phyloP scores from a whole-genome alignment of 306 rosid genomes.

The Cucurbita argyrosperma region DNA sequence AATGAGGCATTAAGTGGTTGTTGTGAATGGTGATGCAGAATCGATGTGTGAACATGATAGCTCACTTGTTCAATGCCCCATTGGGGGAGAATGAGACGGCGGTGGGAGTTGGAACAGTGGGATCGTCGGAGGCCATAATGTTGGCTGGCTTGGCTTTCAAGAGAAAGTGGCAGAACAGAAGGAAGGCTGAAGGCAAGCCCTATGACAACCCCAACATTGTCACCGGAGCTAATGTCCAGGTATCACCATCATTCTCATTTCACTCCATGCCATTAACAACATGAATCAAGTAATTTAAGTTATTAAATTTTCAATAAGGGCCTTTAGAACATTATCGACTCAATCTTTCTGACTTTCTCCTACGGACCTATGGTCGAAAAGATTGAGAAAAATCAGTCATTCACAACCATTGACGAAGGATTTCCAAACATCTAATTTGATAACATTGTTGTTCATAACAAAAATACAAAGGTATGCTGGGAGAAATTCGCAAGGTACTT shows the following conservation, averaged over 20 bases:
- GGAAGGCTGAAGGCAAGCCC: slow-evolving; percentile 46
- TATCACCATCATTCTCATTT: background rate
- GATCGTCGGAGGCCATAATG: slow-evolving; percentile 95
- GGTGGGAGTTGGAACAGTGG: slow-evolving; percentile 85
- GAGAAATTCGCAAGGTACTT: slow-evolving; percentile 97
- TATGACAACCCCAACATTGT: slow-evolving; percentile 83
- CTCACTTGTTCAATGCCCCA: slow-evolving; percentile 84
- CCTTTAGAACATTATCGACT: too few relatives aligned
- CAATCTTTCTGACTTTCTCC: too few relatives aligned
- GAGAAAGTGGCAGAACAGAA: slow-evolving; percentile 75
- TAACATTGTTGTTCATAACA: background rate
- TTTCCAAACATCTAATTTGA: background rate
- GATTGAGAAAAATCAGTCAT: too few relatives aligned
- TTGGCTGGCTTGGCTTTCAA: slow-evolving; percentile 95
- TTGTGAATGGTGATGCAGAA: slow-evolving; percentile 27
- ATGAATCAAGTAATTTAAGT: too few relatives aligned
- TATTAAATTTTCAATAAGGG: too few relatives aligned
- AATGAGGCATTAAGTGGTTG: background rate
- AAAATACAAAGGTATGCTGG: slow-evolving; percentile 64
- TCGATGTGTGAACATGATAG: slow-evolving; percentile 91
- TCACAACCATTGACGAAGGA: too few relatives aligned
- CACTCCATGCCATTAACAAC: background rate
- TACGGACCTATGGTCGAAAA: too few relatives aligned
- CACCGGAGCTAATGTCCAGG: slow-evolving; percentile 95
- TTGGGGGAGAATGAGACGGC: slow-evolving; percentile 59